Percentiles rank a stretch among this genome's conserved stretches.
Conservation (phyloP, 2,329 filamentous ascomycete species). For the Thielaviopsis ethacetica region DNA sequence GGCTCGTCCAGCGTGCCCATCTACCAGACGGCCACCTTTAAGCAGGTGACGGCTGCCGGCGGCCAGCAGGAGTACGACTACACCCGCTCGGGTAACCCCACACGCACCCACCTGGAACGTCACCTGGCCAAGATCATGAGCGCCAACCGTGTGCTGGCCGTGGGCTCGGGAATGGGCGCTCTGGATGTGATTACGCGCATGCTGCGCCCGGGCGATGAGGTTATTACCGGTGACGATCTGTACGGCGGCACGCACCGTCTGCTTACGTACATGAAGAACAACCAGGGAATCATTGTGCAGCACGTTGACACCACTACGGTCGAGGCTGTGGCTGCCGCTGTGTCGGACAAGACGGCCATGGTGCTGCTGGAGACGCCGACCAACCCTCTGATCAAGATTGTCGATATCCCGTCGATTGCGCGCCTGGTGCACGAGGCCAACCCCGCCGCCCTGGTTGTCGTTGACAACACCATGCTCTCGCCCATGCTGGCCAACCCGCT, state of each 20-base stretch:
- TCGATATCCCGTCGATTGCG: conserved; percentile 74
- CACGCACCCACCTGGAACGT: conserved; percentile 84
- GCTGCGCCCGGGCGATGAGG: conserved; percentile 83
- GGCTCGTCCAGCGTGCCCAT: conserved; percentile 92
- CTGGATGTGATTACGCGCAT: conserved; percentile 90
- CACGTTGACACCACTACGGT: conserved; percentile 86
- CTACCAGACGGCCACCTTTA: conserved; percentile 97
- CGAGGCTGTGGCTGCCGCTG: conserved; percentile 48
- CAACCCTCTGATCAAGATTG: conserved; percentile 95
- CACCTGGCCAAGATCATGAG: conserved; percentile 99
- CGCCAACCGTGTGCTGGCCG: conserved; percentile 74
- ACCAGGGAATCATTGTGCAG: conserved; percentile 84
- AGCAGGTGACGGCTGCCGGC: conserved; percentile 66
- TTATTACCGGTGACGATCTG: conserved; percentile 89
- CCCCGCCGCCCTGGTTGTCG: conserved; percentile 64
- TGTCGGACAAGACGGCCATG: conserved; percentile 79
- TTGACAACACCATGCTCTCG: conserved; percentile 98
- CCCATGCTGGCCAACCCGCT: conserved; percentile 88
- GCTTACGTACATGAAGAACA: conserved; percentile 76
- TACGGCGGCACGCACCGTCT: conserved; percentile 92
- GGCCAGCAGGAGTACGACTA: conserved; percentile 90
- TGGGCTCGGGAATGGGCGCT: conserved; percentile 94
- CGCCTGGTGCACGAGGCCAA: conserved; percentile 61
- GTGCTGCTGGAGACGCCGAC: conserved; percentile 92
- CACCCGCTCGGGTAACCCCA: conserved; percentile 93